phyloP scores from a whole-genome alignment of 495 filamentous ascomycete genomes.

The Friedmanniomyces endolithicus region DNA sequence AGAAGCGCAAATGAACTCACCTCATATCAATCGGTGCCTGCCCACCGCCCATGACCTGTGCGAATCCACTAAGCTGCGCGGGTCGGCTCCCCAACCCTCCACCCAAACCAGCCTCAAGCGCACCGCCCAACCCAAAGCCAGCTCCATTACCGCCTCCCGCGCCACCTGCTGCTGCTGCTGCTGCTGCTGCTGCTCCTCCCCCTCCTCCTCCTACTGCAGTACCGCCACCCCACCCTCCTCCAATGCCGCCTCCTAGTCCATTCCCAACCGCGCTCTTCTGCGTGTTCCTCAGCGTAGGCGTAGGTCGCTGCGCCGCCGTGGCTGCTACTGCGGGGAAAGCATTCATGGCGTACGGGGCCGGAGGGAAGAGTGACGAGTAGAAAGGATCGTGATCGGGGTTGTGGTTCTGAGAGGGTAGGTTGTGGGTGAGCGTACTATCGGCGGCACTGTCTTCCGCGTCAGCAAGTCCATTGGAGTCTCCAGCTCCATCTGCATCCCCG shows the following conservation, averaged over 20 bases:
- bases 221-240: not conserved
- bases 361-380: not conserved
- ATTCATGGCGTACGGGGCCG: not conserved
- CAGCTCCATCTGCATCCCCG: not conserved
- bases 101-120: not conserved
- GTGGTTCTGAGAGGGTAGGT: too few species aligned
- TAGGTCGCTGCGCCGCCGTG: not conserved
- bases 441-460: too few species aligned
- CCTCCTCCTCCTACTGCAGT: conserved; percentile 4
- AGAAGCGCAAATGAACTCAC: conserved; percentile 7
- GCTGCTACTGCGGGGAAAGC: conserved; percentile 3
- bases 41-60: conserved; percentile 21
- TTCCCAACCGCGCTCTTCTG: conserved; percentile 11
- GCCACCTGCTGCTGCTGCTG: not conserved
- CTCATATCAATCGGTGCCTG: conserved; percentile 20
- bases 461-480: too few species aligned
- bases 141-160: not conserved
- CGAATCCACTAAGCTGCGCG: conserved; percentile 17
- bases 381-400: too few species aligned
- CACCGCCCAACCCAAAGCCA: conserved; percentile 4
- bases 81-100: not conserved
- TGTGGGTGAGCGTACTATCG: too few species aligned
- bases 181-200: not conserved
- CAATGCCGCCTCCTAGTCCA: not conserved
- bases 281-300: conserved; percentile 12